Conservation (phyloP, 768 basidiomycete genomes). For the Fomitopsis pulvina region DNA sequence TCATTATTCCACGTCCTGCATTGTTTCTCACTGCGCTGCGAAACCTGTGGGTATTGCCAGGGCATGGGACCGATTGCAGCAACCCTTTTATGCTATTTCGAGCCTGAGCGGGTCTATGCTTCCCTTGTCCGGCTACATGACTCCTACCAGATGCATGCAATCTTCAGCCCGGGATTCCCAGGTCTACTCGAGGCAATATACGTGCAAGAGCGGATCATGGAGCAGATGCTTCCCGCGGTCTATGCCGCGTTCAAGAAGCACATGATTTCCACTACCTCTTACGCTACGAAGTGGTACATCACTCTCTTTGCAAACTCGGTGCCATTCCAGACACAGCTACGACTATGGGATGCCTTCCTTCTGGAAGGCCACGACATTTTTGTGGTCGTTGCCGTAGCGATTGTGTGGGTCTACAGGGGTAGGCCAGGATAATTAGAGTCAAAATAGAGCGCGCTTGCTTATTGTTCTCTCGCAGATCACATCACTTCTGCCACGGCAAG, state of each 20-base stretch:
- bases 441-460: background rate
- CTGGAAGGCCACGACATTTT: constrained; percentile 89
- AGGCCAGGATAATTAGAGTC: constrained; percentile 18
- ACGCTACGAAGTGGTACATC: constrained; percentile 99
- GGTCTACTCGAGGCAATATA: constrained; percentile 95
- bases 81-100: constrained; percentile 89
- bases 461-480: constrained; percentile 48
- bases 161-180: constrained; percentile 93
- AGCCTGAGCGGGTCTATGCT: constrained; percentile 83
- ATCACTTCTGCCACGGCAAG: constrained; percentile 70
- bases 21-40: constrained; percentile 81
- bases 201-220: constrained; percentile 85
- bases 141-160: constrained; percentile 76
- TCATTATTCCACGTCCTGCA: constrained; percentile 94
- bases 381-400: constrained; percentile 75
- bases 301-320: constrained; percentile 94
- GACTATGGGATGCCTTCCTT: constrained; percentile 92
- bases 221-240: constrained; percentile 85
- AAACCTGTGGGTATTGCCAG: constrained; percentile 90
- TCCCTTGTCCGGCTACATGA: constrained; percentile 86
- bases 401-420: constrained; percentile 92
- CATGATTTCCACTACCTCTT: constrained; percentile 88
- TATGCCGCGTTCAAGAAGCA: constrained; percentile 82
- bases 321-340: constrained; percentile 89
- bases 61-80: constrained; percentile 99